phyloP scores from a whole-genome alignment of 106 monocot genomes.

The Platanthera zijinensis region DNA sequence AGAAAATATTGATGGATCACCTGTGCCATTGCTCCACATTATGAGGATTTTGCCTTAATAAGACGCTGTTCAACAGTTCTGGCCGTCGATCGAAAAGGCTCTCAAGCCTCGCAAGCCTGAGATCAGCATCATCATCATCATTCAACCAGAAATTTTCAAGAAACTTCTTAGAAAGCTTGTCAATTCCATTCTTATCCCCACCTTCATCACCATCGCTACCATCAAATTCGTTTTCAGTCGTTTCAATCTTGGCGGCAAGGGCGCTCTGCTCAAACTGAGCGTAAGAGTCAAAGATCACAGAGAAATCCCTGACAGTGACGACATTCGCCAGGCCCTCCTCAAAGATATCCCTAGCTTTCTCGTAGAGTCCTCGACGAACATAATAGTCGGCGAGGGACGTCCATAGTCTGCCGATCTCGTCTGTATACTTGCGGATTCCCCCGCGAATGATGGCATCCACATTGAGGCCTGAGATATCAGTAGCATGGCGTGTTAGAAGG shows the following conservation, averaged over 20 bases:
- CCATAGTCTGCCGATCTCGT: constrained; percentile 88
- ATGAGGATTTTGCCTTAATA: constrained; percentile 93
- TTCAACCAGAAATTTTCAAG: constrained; percentile 85
- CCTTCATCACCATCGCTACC: constrained; percentile 30
- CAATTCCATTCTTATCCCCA: constrained; percentile 19
- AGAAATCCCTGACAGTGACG: constrained; percentile 79
- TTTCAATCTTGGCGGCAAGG: constrained; percentile 78
- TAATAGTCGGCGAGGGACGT: constrained; percentile 93
- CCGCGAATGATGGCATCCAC: constrained; percentile 92
- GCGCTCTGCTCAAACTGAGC: constrained; percentile 90
- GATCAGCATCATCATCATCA: constrained; percentile 84
- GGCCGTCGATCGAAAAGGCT: constrained; percentile 66
- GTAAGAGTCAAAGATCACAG: constrained; percentile 83
- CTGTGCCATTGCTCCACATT: constrained; percentile 98
- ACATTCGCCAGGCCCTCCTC: constrained; percentile 88
- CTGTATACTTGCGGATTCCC: constrained; percentile 72
- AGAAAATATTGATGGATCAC: constrained; percentile 11
- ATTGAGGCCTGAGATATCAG: constrained; percentile 79
- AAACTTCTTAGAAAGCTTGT: constrained; percentile 50
- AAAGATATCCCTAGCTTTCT: constrained; percentile 82
- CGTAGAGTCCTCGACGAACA: constrained; percentile 71
- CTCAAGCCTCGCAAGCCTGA: constrained; percentile 79
- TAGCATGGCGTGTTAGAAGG: constrained; percentile 74
- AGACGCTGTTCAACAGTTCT: constrained; percentile 82
- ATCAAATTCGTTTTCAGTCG: constrained; percentile 26